Evolutionary conservation across 495 filamentous ascomycete genomes (phyloP).

Genomic region (Tuber magnatum): DNA sequence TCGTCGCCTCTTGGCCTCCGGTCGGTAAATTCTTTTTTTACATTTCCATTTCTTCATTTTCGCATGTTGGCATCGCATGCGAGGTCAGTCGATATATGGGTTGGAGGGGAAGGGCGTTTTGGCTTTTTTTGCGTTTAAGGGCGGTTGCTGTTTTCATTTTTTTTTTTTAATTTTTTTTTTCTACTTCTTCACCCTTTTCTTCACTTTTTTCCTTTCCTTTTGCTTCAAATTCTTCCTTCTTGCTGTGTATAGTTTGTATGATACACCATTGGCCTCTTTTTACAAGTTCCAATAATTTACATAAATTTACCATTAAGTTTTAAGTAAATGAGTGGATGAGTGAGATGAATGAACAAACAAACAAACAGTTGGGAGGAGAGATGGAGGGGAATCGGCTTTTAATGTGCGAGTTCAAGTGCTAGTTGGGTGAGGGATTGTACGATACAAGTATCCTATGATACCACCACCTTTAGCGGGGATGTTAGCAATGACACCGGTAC

Average conservation of each 20-base stretch:
- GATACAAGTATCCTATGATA: too few relatives aligned
- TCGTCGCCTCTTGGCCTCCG: neutral
- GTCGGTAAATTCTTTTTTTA: neutral
- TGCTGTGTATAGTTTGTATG: conserved; percentile 2
- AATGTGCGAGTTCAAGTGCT: neutral
- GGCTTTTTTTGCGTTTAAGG: neutral
- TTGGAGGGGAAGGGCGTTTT: neutral
- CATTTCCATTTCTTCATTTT: neutral
- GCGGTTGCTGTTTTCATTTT: neutral
- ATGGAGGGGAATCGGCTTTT: neutral
- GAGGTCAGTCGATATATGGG: neutral
- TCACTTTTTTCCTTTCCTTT: neutral
- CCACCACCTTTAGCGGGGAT: too few relatives aligned
- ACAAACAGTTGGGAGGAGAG: neutral
- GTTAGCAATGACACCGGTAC: neutral
- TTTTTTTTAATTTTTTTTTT: neutral
- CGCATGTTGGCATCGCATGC: neutral
- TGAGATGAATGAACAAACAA: too few relatives aligned
- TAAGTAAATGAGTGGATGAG: neutral
- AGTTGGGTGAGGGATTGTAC: neutral
- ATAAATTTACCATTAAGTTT: neutral
- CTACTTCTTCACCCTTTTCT: neutral
- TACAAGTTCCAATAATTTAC: neutral
- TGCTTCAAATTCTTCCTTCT: conserved; percentile 2
- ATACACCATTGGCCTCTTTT: neutral